Evolutionary conservation across 352 stramenopile genomes (phyloP), one percentile per base, ranked within the genome.

Genomic region (Pythium aquatile): DNA sequence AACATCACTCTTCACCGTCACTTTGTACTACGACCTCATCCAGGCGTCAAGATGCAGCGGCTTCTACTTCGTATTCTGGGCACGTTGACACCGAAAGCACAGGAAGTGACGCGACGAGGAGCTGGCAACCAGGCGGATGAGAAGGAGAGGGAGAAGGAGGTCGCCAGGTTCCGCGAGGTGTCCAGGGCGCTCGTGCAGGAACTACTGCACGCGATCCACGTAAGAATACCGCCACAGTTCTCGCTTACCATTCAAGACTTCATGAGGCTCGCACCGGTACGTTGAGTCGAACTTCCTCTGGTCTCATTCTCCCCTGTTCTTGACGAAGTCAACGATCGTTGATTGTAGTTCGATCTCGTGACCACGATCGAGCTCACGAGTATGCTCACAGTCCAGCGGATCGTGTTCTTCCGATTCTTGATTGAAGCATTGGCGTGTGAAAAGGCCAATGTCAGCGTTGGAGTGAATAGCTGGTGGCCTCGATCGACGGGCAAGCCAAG

Each of bases 341-440:
- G 20, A 1, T 17, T 30, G 6, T 35, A 87, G 81, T 59, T 75
- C 29, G 72, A 87, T 1, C 54, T 87, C 1, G 46, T 76, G 28
- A 55, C 57, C 6, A 72, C 70, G 37, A 67, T 73, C n/a, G 33
- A 71, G 14, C 30, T 88, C 37, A 73, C 78, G 8, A 88, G 72
- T 66, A 56, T 89, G 17, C 35, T 91, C 32, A 58, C 64, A 28
- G 61, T 84, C 5, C 82, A 89, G 56, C 77, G 82, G 17, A 57
- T 91, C 26, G 65, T 88, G 7, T 87, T 80, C 49, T 87, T 86
- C 37, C 78, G 78, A 5, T 82, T 78, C 39, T 70, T 88, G 4
- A 66, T 86, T 11, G 61, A 82, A 7, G 61, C 74, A 24, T 59
- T 85, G 8, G 62, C 68, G 51, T 53, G 16, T 0, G 73, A 83